Evolutionary conservation across 805 yeast genomes (phyloP).

Genomic region (Metschnikowia bowlesiae): DNA sequence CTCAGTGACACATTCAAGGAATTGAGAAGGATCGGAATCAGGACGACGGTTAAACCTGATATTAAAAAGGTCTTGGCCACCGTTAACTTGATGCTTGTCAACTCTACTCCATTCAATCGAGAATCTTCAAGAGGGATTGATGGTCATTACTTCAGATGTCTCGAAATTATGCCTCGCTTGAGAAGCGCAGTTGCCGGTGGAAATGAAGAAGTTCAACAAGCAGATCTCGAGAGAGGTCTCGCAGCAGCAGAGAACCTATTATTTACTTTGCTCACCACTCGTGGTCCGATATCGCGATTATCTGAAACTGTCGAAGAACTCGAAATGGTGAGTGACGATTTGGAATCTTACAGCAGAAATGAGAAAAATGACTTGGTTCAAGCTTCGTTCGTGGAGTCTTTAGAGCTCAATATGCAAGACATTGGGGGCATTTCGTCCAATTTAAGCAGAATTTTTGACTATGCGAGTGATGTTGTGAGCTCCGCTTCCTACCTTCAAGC

Average conservation of each 20-base stretch:
- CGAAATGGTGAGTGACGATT: conserved; percentile 11
- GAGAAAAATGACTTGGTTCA: conserved; percentile 9
- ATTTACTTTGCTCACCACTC: conserved; percentile 49
- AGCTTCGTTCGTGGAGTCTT: conserved; percentile 18
- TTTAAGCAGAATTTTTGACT: conserved; percentile 11
- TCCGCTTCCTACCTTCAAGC: conserved; percentile 8
- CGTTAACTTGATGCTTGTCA: conserved; percentile 58
- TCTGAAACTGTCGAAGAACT: conserved; percentile 17
- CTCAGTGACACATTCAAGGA: conserved; percentile 75
- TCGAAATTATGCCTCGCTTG: conserved; percentile 78
- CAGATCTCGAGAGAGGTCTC: conserved; percentile 70
- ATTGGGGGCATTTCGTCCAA: conserved; percentile 9
- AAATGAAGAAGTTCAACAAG: conserved; percentile 69
- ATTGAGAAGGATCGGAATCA: conserved; percentile 71
- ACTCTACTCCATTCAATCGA: conserved; percentile 42
- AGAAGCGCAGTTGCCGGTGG: conserved; percentile 58
- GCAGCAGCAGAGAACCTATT: conserved; percentile 72
- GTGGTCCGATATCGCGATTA: conserved; percentile 44
- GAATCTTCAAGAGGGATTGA: conserved; percentile 39
- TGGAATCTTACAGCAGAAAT: conserved; percentile 16
- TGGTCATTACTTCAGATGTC: conserved; percentile 56
- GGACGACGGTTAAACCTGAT: conserved; percentile 59
- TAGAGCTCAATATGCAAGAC: conserved; percentile 15
- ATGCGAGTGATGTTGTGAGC: conserved; percentile 8
- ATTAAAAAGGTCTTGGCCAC: conserved; percentile 59